Percentiles rank a stretch among this genome's conserved stretches.
These are phyloP conservation scores for Conringia planisiliqua DNA, from an alignment of 345 rosid species.

Conservation along the genomic window DNA sequence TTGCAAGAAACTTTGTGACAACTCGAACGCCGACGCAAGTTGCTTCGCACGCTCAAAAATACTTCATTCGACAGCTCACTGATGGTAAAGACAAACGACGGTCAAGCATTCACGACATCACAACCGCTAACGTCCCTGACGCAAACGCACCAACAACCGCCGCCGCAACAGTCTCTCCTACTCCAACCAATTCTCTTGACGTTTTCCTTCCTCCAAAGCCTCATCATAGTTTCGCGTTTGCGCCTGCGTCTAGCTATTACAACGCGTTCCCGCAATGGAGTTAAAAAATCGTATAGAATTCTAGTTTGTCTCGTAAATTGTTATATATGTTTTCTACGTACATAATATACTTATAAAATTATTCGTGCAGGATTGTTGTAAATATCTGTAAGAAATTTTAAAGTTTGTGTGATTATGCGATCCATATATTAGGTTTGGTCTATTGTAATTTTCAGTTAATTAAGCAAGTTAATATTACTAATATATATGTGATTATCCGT, in stretches of 20 bases:
- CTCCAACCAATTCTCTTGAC: conserved; percentile 19
- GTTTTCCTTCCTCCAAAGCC: conserved; percentile 12
- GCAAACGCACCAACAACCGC: conserved; percentile 26
- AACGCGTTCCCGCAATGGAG: conserved; percentile 22
- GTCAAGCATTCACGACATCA: conserved; percentile 97
- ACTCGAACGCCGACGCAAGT: conserved; percentile 93
- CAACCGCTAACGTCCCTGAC: conserved; percentile 69
- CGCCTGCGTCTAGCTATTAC: conserved; percentile 15
- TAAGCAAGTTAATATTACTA: not conserved
- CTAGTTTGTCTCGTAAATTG: not conserved
- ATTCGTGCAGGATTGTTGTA: conserved; percentile 9
- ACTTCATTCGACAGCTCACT: conserved; percentile 86
- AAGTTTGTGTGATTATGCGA: conserved; percentile 13
- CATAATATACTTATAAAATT: not conserved
- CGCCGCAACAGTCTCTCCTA: conserved; percentile 1
- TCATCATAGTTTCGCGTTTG: conserved; percentile 19
- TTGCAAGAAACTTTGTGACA: conserved; percentile 72
- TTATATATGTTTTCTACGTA: not conserved
- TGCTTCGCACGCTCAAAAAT: conserved; percentile 97
- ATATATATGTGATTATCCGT: not conserved
- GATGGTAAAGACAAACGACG: conserved; percentile 93
- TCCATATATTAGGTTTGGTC: conserved; percentile 5
- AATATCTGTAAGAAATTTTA: conserved; percentile 17
- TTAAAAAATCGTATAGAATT: not conserved
- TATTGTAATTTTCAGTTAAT: conserved; percentile 14